Base-by-base conservation (phyloP, 306 rosid genomes). In the Fragaria iinumae region DNA sequence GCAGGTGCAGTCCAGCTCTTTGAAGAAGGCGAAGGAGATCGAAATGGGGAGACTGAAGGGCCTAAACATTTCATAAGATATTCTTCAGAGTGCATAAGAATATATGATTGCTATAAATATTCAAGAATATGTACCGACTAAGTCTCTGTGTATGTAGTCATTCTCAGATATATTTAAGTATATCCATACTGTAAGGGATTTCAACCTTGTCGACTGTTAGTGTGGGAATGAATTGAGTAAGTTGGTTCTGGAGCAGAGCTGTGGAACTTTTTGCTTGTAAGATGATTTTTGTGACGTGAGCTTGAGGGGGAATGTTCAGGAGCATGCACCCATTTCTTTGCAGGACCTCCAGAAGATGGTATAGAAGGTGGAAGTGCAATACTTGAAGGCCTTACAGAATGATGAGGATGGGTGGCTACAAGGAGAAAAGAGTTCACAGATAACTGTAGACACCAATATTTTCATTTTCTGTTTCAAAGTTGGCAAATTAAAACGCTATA, bases 341-440 rank as follows among this genome's bases (percentile, higher is more conserved):
- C 67, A 66, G 90, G 81, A 74, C 74, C 69, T 80, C 82, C 77
- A 23, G 36, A 78, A 60, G 76, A 69, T 78, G 90, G 76, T 76
- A 73, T 76, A 39, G 88, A 87, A 81, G 96, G 96, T 34, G 92
- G 84, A 64, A 80, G 78, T 41, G 89, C 86, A 73, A 88, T 85
- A 70, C 91, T 88, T 67, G 87, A 68, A 73, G 82, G 73, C 43
- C 80, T 72, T 74, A 49, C 38, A 11, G 76, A 78, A 84, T 80
- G 80, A 12, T 17, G 86, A 55, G 74, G 84, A 66, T 53, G 81
- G 73, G 68, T 32, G 48, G 77, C 95, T 89, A 71, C 81, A 84
- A 63, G 71, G 69, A 69, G 69, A 72, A 76, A 52, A 77, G 34
- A 67, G 7, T 34, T 72, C 76, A 70, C 56, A 47, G 25, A 81